Conservation (phyloP, 2,329 filamentous ascomycete species). For the Diatrype stigma region DNA sequence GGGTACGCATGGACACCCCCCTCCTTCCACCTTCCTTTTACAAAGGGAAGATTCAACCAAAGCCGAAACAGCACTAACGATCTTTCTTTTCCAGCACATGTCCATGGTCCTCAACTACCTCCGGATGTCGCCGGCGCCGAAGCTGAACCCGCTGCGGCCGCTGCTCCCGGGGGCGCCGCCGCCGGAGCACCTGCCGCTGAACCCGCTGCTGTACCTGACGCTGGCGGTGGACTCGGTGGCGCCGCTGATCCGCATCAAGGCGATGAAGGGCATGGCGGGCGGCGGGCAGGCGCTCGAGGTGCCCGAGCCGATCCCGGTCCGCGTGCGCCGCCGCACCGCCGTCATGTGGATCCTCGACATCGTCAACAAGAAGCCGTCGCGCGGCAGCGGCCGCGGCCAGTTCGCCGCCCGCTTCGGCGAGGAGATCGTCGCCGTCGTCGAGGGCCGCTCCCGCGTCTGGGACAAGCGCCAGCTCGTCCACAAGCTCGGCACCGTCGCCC, state of each 20-base stretch:
- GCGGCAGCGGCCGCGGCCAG: constrained; percentile 65
- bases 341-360: constrained; percentile 86
- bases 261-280: constrained; percentile 73
- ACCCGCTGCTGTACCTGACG: constrained; percentile 85
- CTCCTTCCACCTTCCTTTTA: constrained; percentile 2
- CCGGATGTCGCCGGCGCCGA: constrained; percentile 77
- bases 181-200: constrained; percentile 74
- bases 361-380: constrained; percentile 72
- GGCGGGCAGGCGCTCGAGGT: constrained; percentile 82
- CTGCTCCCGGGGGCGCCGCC: constrained; percentile 75
- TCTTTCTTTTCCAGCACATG: constrained; percentile 62
- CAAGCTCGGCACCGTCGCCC: constrained; percentile 71
- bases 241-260: constrained; percentile 76
- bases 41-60: background rate
- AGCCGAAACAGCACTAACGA: too few relatives aligned
- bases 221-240: constrained; percentile 90
- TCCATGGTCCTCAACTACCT: constrained; percentile 76
- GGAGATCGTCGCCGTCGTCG: constrained; percentile 81
- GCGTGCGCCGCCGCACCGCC: constrained; percentile 73
- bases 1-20: constrained; percentile 50
- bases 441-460: constrained; percentile 82
- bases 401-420: constrained; percentile 77
- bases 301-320: constrained; percentile 68
- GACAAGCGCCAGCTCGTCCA: constrained; percentile 74
- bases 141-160: constrained; percentile 64